Evolutionary conservation across 2,329 filamentous ascomycete species (phyloP), one percentile per base, ranked within the genome.

Genomic region (Monilinia laxa): DNA sequence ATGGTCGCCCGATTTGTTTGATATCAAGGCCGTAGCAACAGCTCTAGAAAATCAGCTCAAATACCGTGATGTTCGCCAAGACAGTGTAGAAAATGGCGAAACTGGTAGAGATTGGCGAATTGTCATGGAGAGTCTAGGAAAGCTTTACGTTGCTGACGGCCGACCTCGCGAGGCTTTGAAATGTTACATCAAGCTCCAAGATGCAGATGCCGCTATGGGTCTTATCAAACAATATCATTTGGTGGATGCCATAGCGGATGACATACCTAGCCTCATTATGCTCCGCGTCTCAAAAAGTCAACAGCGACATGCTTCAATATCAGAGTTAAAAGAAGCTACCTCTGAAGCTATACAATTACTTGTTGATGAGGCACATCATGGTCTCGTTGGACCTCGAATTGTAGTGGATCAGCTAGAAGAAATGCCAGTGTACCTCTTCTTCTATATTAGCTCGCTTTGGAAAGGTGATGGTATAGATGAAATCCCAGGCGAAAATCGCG

Each of bases 391-490:
- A 38, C 90, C 93, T 0, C 84, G 87, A 4, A 84, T 88, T 2
- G 93, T 99, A 2, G 89, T 97, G 2, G 80, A 83, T 6, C 93
- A 98, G 76, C 82, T 99, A 2, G 83, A 89, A 72, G 81, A 83
- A 25, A 86, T 89, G 68, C 82, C 87, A 62, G 81, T 92, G 0
- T 97, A 96, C 75, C 84, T 96, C 0, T 98, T 91, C 80, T 96
- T 98, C 79, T 99, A 99, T 76, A 84, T 99, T 31, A 88, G 90
- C 16, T 88, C 89, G 0, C 81, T 99, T 3, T 99, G 94, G 93
- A 86, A 84, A 68, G 92, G 91, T 0, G 86, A 92, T 68, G 86
- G 85, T 12, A 84, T 89, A 47, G 79, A 80, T 67, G 83, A 86
- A 65, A 80, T 83, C 70, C 77, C 78, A 25, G 80, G 80, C 25